Conservation (phyloP, 495 filamentous ascomycete genomes). For the Darksidea phi region DNA sequence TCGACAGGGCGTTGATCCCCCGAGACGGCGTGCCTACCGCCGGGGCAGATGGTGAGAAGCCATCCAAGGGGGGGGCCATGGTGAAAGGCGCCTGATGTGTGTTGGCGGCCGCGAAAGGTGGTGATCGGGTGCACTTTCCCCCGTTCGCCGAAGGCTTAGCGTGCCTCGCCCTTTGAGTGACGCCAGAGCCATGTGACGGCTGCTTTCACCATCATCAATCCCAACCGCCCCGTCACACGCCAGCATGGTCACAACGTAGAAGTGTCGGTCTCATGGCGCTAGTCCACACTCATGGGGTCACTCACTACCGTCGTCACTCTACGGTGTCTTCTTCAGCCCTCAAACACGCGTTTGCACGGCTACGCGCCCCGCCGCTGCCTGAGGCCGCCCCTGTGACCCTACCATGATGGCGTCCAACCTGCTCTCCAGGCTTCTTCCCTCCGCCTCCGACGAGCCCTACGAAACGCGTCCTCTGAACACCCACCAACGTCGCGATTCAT, state of each 20-base stretch:
- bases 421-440: conserved; percentile 69
- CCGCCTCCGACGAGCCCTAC: conserved; percentile 50
- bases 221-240: background rate
- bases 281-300: conserved; percentile 8
- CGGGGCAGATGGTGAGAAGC: conserved; percentile 30
- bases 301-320: background rate
- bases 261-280: background rate
- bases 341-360: background rate
- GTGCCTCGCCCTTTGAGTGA: background rate
- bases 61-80: conserved; percentile 8
- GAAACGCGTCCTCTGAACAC: conserved; percentile 72
- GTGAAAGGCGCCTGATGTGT: background rate
- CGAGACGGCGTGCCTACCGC: conserved; percentile 29
- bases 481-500: conserved; percentile 58
- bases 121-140: background rate
- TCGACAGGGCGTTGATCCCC: conserved; percentile 61
- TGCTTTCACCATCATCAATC: background rate
- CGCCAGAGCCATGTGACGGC: background rate
- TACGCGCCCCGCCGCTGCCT: conserved; percentile 26
- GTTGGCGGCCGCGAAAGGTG: background rate
- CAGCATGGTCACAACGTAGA: background rate
- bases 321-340: background rate
- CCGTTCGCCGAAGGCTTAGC: background rate
- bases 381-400: background rate
- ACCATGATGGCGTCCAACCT: conserved; percentile 74